Base-by-base conservation (phyloP, 371 early-diverging fungal species). In the Lichtheimia ornata region DNA sequence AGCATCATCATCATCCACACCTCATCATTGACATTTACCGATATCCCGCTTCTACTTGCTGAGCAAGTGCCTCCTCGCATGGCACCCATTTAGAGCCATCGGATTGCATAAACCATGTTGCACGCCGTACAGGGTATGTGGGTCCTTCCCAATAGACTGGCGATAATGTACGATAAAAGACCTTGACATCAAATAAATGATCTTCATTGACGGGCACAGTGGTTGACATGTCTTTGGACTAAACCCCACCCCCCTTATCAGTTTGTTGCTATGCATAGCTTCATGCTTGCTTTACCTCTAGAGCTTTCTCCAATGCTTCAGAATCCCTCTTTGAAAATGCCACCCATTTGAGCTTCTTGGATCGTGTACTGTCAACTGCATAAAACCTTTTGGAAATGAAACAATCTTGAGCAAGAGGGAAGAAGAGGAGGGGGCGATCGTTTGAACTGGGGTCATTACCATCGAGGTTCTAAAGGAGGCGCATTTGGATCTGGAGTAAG, bases 111-210 rank as follows among this genome's bases (percentile, higher is more conserved):
- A 93, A 94, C 94, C 94, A 94, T 0, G 88, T 85, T 5, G 91
- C 91, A 43, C 95, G 80, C 53, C 91, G 81, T 20, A 93, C 87
- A 51, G 93, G 93, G 66, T 85, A 92, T 7, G 80, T 82, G 2
- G 91, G 85, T 0, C 95, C 95, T 43, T 84, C 77, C 95, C 95
- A 93, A 61, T 91, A 94, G 15, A 94, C 85, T 15, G 92, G 91
- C 55, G 77, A 82, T 41, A 90, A 82, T 51, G 84, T 89, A 65
- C 84, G 77, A 56, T 86, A 84, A 17, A 80, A 72, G 17, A 93
- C 85, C 66, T 91, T 84, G 22, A 90, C 92, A 66, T 93, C 90
- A 71, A 85, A 91, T 52, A 94, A 76, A 56, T 88, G 76, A 64
- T 93, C 92, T 61, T 94, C 92, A 59, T 84, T 86, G n/a, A 83